Conservation (phyloP, 2,329 filamentous ascomycete genomes). For the Simplicillium sp. region DNA sequence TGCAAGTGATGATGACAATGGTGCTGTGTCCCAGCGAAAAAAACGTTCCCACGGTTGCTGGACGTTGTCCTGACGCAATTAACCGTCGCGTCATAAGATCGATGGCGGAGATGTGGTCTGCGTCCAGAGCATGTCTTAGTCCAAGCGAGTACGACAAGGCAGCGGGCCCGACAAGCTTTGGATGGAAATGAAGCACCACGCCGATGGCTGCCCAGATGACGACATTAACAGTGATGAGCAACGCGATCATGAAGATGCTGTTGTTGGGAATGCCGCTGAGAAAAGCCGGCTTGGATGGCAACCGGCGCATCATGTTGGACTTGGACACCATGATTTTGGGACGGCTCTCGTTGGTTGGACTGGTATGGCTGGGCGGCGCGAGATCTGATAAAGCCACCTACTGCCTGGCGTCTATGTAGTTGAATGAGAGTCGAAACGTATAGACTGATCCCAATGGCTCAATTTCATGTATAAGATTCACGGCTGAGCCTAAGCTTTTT, state of each 20-base stretch:
- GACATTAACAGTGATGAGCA: constrained; percentile 41
- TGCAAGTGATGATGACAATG: constrained; percentile 81
- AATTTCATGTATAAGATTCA: too few species aligned
- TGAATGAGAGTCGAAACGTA: too few species aligned
- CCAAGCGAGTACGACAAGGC: constrained; percentile 83
- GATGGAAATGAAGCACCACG: constrained; percentile 42
- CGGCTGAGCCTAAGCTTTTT: too few species aligned
- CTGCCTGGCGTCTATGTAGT: too few species aligned
- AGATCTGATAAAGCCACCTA: too few species aligned
- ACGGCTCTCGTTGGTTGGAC: too few species aligned
- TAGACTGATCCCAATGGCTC: too few species aligned
- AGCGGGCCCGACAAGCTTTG: constrained; percentile 65
- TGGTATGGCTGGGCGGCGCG: too few species aligned
- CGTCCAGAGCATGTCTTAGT: constrained; percentile 89
- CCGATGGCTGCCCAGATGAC: constrained; percentile 45
- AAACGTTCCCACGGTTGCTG: constrained; percentile 87
- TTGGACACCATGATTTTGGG: neutral
- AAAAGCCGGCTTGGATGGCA: constrained; percentile 18
- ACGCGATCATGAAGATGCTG: constrained; percentile 37
- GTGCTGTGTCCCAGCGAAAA: constrained; percentile 93
- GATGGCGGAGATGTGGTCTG: constrained; percentile 82
- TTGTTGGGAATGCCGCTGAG: constrained; percentile 21
- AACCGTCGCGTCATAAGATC: constrained; percentile 90
- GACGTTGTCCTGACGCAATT: constrained; percentile 73
- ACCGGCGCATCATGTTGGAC: neutral